These are phyloP conservation scores for Prunus mira DNA, from an alignment of 306 rosid genomes.

Conservation along the genomic window DNA sequence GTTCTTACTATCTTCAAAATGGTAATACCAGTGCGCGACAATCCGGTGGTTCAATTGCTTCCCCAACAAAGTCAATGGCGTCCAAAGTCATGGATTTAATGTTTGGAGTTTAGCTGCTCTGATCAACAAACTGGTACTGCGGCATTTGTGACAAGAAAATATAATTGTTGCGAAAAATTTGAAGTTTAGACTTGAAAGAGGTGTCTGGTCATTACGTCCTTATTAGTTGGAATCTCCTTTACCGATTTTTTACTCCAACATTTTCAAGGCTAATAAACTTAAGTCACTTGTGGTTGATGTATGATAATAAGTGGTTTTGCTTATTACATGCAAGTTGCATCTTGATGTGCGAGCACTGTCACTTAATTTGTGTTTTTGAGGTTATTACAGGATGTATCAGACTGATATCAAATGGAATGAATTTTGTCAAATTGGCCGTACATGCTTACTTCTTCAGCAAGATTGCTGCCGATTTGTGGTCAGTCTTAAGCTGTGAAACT, in stretches of 20 bases:
- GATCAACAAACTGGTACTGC: not conserved
- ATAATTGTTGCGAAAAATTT: constrained; percentile 23
- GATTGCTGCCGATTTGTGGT: too few species aligned
- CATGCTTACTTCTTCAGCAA: too few species aligned
- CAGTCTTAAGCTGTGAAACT: too few species aligned
- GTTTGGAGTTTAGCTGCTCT: constrained; percentile 73
- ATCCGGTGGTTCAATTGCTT: constrained; percentile 82
- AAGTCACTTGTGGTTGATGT: not conserved
- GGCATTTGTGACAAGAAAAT: constrained; percentile 26
- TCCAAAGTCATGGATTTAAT: constrained; percentile 89
- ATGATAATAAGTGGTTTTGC: not conserved
- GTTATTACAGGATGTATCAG: not conserved
- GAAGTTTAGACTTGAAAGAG: constrained; percentile 15
- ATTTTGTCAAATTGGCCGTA: not conserved
- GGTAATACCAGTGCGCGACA: constrained; percentile 55
- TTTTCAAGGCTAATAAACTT: not conserved
- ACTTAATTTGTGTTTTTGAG: too few species aligned
- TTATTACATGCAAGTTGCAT: constrained; percentile 3
- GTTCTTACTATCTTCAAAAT: constrained; percentile 72
- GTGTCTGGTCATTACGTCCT: not conserved
- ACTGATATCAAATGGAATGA: not conserved
- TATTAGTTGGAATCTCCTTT: not conserved
- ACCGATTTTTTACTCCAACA: not conserved
- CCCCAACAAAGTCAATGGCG: constrained; percentile 85
- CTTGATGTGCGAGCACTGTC: not conserved